Evolutionary conservation across 164 flowering plant genomes (phyloP).

Genomic region (Dillenia suffruticosa): DNA sequence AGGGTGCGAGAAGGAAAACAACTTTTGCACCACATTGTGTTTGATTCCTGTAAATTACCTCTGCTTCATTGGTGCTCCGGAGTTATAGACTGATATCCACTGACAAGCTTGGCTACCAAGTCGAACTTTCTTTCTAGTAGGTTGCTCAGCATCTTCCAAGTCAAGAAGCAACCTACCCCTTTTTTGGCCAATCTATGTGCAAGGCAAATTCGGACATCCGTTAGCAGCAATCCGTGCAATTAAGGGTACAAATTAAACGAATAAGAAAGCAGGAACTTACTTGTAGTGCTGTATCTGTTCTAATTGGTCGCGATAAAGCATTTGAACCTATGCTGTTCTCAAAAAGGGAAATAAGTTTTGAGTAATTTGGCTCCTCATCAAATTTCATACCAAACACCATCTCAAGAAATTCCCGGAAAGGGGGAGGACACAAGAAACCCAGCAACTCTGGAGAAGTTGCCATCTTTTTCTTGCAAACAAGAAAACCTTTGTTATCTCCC

Average conservation of each 20-base stretch:
- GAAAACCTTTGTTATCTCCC: slow-evolving; percentile 65
- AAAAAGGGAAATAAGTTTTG: slow-evolving; percentile 47
- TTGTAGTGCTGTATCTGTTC: slow-evolving; percentile 46
- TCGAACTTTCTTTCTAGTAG: slow-evolving; percentile 43
- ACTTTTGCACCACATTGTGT: no score
- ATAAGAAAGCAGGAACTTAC: slow-evolving; percentile 33
- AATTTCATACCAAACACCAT: slow-evolving; percentile 48
- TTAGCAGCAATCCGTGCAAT: neutral
- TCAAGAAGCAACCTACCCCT: slow-evolving; percentile 34
- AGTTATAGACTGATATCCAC: slow-evolving; percentile 56
- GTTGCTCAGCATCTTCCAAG: slow-evolving; percentile 36
- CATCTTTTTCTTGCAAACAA: slow-evolving; percentile 62
- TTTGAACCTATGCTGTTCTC: slow-evolving; percentile 28
- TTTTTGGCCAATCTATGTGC: slow-evolving; percentile 47
- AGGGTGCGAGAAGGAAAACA: no score
- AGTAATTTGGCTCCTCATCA: slow-evolving; percentile 59
- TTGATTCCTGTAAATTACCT: slow-evolving; percentile 24
- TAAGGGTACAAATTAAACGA: neutral
- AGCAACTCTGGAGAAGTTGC: slow-evolving; percentile 46
- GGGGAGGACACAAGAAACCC: slow-evolving; percentile 41
- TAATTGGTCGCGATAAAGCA: slow-evolving; percentile 35
- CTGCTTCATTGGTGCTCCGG: slow-evolving; percentile 48
- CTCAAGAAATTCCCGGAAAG: slow-evolving; percentile 52
- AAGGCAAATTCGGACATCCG: neutral
- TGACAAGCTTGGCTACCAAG: slow-evolving; percentile 52